Evolutionary conservation across 2,329 filamentous ascomycete genomes (phyloP), one percentile per base, ranked within the genome.

Genomic region (Epichloe baconii): DNA sequence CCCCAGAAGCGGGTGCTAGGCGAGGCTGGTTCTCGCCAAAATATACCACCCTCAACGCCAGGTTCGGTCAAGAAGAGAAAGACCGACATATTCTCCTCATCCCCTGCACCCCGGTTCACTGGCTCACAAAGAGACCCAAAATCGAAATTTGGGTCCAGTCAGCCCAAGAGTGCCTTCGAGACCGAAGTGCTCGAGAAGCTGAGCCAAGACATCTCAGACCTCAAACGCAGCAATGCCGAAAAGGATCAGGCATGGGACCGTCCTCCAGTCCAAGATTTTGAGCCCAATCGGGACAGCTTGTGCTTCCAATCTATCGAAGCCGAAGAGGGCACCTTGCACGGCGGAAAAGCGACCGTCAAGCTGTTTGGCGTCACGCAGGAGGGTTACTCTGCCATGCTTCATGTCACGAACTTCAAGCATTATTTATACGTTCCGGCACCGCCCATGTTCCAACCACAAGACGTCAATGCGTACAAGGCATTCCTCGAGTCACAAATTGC

Each of bases 351-450:
- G 0, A 84, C 88, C 0, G 80, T 98, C 52, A 94, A 93, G 72
- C 77, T 98, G 19, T 98, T 97, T 68, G 93, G 93, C 60, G 89
- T 97, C 4, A 95, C 88, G 4, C 69, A 80, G 60, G 66, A 74
- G 54, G 93, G 93, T 50, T 85, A 98, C 68, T 98, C 93, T 3
- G 88, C 95, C 40, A 79, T 98, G 66, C 75, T 98, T 12, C 93
- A 98, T 66, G 90, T 98, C 55, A 95, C 87, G 15, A 88, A 89
- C 62, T 98, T 98, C 69, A 84, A 88, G 59, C 93, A 98, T 66
- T 98, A 98, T 64, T 80, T 98, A 51, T 98, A 95, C 62, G 82
- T 97, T 44, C 85, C 88, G 10, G 93, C 94, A 0, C 93, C 93
- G 0, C 72, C 90, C 8, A 79, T 80, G 26, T 98, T 98, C 66